Percentiles rank a stretch among this genome's conserved stretches.
phyloP scores from a whole-genome alignment of 1,139 yeast genomes.

The Candida sojae region DNA sequence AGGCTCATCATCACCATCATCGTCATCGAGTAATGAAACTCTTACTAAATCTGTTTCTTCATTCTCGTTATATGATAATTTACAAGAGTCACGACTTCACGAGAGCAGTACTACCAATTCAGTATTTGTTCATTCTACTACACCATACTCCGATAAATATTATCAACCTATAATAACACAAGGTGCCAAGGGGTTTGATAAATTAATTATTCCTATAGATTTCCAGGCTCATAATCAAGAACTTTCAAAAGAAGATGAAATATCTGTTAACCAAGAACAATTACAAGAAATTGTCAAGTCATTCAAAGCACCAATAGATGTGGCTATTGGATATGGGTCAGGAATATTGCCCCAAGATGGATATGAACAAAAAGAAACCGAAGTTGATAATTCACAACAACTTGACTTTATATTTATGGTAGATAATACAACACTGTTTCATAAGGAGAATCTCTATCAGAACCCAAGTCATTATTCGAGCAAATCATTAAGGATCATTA shows the following conservation, averaged over 20 bases:
- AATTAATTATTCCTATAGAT: slow-evolving; percentile 25
- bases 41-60: background rate
- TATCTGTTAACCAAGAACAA: slow-evolving; percentile 21
- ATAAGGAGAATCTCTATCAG: slow-evolving; percentile 63
- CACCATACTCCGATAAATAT: slow-evolving; percentile 29
- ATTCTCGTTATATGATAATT: slow-evolving; percentile 3
- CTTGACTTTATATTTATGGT: slow-evolving; percentile 89
- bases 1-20: background rate
- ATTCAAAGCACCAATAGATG: slow-evolving; percentile 69
- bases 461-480: slow-evolving; percentile 77
- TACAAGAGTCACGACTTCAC: background rate
- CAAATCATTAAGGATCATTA: slow-evolving; percentile 60
- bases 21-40: background rate
- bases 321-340: slow-evolving; percentile 83
- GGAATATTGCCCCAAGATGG: slow-evolving; percentile 86
- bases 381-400: slow-evolving; percentile 53
- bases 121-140: slow-evolving; percentile 12
- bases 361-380: slow-evolving; percentile 25
- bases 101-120: background rate
- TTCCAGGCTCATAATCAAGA: slow-evolving; percentile 51
- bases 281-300: slow-evolving; percentile 53
- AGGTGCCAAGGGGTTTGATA: slow-evolving; percentile 29
- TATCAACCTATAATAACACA: slow-evolving; percentile 30
- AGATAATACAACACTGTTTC: slow-evolving; percentile 73
- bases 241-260: slow-evolving; percentile 44